phyloP scores from a whole-genome alignment of 75 land plant species.

The Gnetum montanum region DNA sequence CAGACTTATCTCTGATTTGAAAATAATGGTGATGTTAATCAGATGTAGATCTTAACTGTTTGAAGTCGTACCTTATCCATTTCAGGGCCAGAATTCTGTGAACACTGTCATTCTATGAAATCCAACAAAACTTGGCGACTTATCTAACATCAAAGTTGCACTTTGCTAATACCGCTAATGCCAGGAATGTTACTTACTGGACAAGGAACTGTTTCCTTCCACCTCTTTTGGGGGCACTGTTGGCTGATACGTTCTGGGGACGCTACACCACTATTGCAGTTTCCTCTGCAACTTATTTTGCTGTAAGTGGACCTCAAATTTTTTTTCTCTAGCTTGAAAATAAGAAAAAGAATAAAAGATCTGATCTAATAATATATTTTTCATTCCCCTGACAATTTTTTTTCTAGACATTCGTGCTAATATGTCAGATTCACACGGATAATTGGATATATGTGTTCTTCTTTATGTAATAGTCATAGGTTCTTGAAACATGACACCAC shows the following conservation, averaged over 20 bases:
- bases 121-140: conserved; percentile 39
- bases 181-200: conserved; percentile 55
- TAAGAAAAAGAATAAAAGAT: too few species aligned
- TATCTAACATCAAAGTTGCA: conserved; percentile 35
- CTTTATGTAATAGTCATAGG: background rate
- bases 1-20: too few species aligned
- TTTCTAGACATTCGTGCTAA: background rate
- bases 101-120: conserved; percentile 85
- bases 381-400: background rate
- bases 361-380: background rate
- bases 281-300: conserved; percentile 39
- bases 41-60: too few species aligned
- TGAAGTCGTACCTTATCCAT: too few species aligned
- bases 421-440: background rate
- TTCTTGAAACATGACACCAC: too few species aligned
- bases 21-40: too few species aligned
- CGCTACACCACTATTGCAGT: conserved; percentile 55
- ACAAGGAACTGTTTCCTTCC: conserved; percentile 46
- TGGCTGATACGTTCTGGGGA: conserved; percentile 67
- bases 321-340: conserved; percentile 55
- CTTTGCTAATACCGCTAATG: conserved; percentile 31
- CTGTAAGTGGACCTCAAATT: conserved; percentile 33
- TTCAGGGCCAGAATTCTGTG: conserved; percentile 75
- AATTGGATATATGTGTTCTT: background rate
- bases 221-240: conserved; percentile 60